Evolutionary conservation across 1,284 basidiomycete genomes (phyloP), one percentile per base, ranked within the genome.

Genomic region (Limonomyces culmigenus): DNA sequence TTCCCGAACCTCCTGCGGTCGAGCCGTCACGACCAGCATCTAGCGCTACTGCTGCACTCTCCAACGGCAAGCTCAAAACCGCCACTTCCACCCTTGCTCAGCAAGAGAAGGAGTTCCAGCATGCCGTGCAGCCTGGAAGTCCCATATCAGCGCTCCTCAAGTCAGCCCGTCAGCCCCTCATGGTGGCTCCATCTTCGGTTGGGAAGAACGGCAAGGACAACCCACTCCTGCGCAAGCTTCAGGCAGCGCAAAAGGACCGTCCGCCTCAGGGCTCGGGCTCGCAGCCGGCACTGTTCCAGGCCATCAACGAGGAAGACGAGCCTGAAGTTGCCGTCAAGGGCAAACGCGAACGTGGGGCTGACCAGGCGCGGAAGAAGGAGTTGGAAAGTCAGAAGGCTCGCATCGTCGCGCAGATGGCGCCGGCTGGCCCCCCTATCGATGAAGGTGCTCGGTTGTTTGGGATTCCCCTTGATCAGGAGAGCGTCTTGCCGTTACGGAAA

Each of bases 21-120:
- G n/a, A n/a, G 36, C 35, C 20, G 29, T 45, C 33, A 34, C n/a
- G n/a, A n/a, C n/a, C n/a, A n/a, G n/a, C n/a, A n/a, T n/a, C n/a
- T n/a, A n/a, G n/a, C n/a, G 40, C 14, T n/a, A 42, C 34, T n/a
- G 45, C 43, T 30, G 41, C 42, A 10, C 40, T 35, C n/a, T 42
- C 42, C 18, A 32, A 48, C 13, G 48, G 48, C 50, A 50, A 41
- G 29, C n/a, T n/a, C n/a, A 63, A 60, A 47, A 64, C 58, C 16
- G 59, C 63, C 27, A 70, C 65, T 2, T 67, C 66, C 4, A 76
- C 63, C 36, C 75, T 85, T 42, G 72, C 78, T 4, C 81, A 88
- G 47, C 86, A 92, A 53, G 92, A 98, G 67, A 77, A 83, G 49
- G 92, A 96, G 55, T 93, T 95, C 72, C 78, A 88, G 59, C 79